Evolutionary conservation across 2,329 filamentous ascomycete species (phyloP).

Genomic region (Aphanocladium album): DNA sequence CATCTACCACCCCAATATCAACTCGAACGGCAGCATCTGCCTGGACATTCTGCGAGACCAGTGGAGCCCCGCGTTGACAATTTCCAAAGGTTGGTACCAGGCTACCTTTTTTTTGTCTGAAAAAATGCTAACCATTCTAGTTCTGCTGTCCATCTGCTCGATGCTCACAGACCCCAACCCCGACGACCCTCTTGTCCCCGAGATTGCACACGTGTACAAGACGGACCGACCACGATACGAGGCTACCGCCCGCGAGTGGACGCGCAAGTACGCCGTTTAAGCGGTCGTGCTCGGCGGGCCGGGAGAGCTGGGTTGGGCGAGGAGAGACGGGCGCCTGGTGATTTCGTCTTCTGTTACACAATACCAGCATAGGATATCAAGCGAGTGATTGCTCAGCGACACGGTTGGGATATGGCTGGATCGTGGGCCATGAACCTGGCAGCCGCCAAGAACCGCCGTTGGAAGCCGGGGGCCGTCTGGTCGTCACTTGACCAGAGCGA

Average conservation of each 20-base stretch:
- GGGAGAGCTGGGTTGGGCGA: neutral
- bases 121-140: slow-evolving; percentile 40
- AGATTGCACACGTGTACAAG: slow-evolving; percentile 99
- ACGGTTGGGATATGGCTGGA: slow-evolving; percentile 11
- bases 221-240: slow-evolving; percentile 95
- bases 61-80: slow-evolving; percentile 97
- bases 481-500: neutral
- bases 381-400: slow-evolving; percentile 13
- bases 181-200: slow-evolving; percentile 95
- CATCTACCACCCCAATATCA: slow-evolving; percentile 99
- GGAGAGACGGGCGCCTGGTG: slow-evolving; percentile 6
- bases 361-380: slow-evolving; percentile 14
- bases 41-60: slow-evolving; percentile 97
- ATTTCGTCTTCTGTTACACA: slow-evolving; percentile 10
- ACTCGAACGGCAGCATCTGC: slow-evolving; percentile 99
- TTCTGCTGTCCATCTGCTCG: slow-evolving; percentile 97
- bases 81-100: slow-evolving; percentile 77
- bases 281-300: slow-evolving; percentile 14
- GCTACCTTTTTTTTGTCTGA: no score
- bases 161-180: slow-evolving; percentile 99
- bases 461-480: neutral
- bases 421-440: neutral
- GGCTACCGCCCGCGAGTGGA: slow-evolving; percentile 96
- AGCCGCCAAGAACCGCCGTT: neutral
- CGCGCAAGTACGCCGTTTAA: slow-evolving; percentile 95